Evolutionary conservation across 2,329 filamentous ascomycete species (phyloP).

Genomic region (Diaporthe citri): DNA sequence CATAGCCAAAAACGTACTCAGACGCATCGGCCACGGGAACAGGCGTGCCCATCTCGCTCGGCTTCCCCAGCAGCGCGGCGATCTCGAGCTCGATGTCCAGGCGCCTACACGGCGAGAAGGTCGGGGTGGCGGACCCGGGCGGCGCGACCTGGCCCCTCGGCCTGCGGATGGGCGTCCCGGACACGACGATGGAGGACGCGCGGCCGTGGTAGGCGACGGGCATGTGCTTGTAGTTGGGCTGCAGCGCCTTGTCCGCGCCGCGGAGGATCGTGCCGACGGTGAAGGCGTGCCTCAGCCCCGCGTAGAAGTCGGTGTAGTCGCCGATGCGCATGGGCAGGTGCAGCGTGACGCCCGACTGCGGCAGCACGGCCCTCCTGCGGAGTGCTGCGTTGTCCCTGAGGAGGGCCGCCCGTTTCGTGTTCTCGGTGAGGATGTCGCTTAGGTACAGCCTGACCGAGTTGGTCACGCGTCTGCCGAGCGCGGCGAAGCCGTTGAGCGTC

Average conservation of each 20-base stretch:
- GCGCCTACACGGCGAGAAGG: constrained; percentile 69
- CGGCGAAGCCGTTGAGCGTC: constrained; percentile 78
- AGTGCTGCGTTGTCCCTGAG: constrained; percentile 54
- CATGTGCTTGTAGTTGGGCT: constrained; percentile 85
- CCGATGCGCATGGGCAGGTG: constrained; percentile 83
- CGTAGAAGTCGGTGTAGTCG: constrained; percentile 90
- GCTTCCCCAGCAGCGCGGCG: constrained; percentile 79
- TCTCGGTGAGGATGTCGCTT: constrained; percentile 68
- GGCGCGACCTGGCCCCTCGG: constrained; percentile 79
- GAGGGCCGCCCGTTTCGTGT: constrained; percentile 57
- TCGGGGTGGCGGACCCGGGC: constrained; percentile 62
- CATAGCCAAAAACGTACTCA: constrained; percentile 78
- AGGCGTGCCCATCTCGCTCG: constrained; percentile 75
- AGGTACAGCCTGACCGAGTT: constrained; percentile 78
- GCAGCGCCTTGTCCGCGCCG: constrained; percentile 79
- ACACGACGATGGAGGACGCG: constrained; percentile 80
- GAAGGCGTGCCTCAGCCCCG: constrained; percentile 82
- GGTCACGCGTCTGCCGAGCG: constrained; percentile 77
- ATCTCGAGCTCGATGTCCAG: constrained; percentile 86
- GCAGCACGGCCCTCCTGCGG: constrained; percentile 48
- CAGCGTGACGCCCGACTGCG: constrained; percentile 64
- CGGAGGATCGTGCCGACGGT: constrained; percentile 78
- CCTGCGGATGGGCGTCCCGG: constrained; percentile 78
- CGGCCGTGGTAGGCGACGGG: constrained; percentile 87
- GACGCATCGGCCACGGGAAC: constrained; percentile 76